Evolutionary conservation across 371 early-diverging fungal species (phyloP).

Genomic region (Umbelopsis sp.): DNA sequence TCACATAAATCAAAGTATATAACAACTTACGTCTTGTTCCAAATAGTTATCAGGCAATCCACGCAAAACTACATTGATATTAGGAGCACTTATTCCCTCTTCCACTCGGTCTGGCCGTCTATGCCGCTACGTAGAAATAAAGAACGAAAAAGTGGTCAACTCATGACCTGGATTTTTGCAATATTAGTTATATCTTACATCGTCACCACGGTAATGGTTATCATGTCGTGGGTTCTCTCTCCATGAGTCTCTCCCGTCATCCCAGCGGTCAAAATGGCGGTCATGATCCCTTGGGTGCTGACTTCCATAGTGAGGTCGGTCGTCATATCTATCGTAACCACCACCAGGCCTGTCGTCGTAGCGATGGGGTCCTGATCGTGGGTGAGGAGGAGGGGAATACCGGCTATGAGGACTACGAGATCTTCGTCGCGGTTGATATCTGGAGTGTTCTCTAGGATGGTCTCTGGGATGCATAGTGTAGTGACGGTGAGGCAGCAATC

Average conservation of each 20-base stretch:
- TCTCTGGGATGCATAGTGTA: too few relatives aligned
- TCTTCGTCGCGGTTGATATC: conserved; percentile 26
- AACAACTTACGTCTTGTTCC: conserved; percentile 46
- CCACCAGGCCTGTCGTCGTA: conserved; percentile 1
- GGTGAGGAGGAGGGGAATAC: conserved; percentile 6
- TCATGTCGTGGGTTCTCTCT: conserved; percentile 15
- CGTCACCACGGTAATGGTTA: conserved; percentile 18
- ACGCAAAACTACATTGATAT: conserved; percentile 54
- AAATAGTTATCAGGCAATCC: conserved; percentile 43
- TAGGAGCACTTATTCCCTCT: conserved; percentile 29
- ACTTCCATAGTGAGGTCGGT: conserved; percentile 16
- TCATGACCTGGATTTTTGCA: not conserved
- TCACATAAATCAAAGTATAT: not conserved
- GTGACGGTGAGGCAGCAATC: too few relatives aligned
- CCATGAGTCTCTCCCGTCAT: conserved; percentile 17
- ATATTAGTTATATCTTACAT: not conserved
- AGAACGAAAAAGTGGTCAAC: not conserved
- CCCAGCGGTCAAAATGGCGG: conserved; percentile 12
- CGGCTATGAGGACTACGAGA: conserved; percentile 10
- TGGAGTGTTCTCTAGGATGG: conserved; percentile 42
- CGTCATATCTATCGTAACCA: conserved; percentile 1
- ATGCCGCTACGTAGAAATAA: not conserved
- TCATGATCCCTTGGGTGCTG: conserved; percentile 13
- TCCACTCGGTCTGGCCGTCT: conserved; percentile 20
- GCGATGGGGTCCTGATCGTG: not conserved